These are phyloP conservation scores for Leccinum subrobustum DNA, from an alignment of 1,284 basidiomycete genomes.

Conservation along the genomic window DNA sequence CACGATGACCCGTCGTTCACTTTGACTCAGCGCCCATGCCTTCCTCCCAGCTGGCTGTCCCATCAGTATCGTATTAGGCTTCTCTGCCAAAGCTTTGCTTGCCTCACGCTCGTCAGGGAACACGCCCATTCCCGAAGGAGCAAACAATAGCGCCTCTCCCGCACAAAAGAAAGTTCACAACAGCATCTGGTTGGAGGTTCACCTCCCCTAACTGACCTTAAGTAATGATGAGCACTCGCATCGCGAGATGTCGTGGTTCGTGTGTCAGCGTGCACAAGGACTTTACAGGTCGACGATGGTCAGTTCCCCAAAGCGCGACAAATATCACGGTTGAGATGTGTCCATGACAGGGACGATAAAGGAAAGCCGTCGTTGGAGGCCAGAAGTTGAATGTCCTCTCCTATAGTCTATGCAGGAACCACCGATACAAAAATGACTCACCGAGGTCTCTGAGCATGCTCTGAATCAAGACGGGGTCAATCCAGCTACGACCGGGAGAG, in stretches of 20 bases:
- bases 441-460: conserved; percentile 46
- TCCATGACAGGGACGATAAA: conserved; percentile 50
- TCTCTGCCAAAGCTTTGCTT: not conserved
- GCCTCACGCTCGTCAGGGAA: conserved; percentile 18
- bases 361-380: conserved; percentile 54
- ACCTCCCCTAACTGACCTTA: conserved; percentile 43
- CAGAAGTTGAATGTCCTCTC: conserved; percentile 44
- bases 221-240: conserved; percentile 67
- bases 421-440: conserved; percentile 40
- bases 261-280: conserved; percentile 56
- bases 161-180: not conserved
- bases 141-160: conserved; percentile 55
- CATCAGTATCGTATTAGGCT: not conserved
- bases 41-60: not conserved
- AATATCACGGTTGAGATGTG: conserved; percentile 14
- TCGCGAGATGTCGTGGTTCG: conserved; percentile 65
- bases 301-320: conserved; percentile 22
- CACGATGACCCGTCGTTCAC: conserved; percentile 41
- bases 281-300: conserved; percentile 61
- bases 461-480: not conserved
- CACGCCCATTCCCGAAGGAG: conserved; percentile 51
- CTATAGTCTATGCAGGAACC: conserved; percentile 46
- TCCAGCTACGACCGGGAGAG: not conserved
- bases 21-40: conserved; percentile 21
- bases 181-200: too few species aligned